Evolutionary conservation across 2,329 filamentous ascomycete species (phyloP).

Genomic region (Chaetoscypha palmicola): DNA sequence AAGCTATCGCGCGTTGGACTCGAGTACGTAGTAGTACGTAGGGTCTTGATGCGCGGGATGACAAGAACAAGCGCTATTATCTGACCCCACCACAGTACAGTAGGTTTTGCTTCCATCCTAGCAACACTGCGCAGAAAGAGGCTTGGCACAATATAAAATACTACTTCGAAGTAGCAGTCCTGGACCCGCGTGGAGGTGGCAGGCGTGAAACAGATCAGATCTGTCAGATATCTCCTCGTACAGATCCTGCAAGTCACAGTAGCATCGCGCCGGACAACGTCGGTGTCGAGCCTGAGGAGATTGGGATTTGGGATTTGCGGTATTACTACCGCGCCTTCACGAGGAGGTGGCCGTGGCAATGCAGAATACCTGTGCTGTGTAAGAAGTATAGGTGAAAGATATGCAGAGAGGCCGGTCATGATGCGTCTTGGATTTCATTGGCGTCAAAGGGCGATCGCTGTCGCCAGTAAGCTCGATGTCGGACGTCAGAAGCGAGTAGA

Average conservation of each 20-base stretch:
- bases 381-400: too few relatives aligned
- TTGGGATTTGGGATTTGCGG: neutral
- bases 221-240: neutral
- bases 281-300: neutral
- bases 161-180: neutral
- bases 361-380: too few relatives aligned
- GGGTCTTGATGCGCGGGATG: neutral
- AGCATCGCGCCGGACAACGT: neutral
- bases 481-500: too few relatives aligned
- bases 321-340: constrained; percentile 1
- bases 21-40: too few relatives aligned
- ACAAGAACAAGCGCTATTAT: neutral
- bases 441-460: too few relatives aligned
- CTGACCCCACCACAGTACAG: neutral
- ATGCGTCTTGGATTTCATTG: too few relatives aligned
- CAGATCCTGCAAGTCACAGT: neutral
- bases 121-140: neutral
- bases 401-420: too few relatives aligned
- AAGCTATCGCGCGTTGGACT: too few relatives aligned
- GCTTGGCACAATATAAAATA: neutral
- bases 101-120: neutral
- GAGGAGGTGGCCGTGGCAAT: too few relatives aligned
- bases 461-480: too few relatives aligned
- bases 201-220: neutral
- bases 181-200: neutral